A percentile compares a stretch with the other conserved stretches of the same genome.
phyloP scores from a whole-genome alignment of 495 filamentous ascomycete species.

The Neurospora africana region DNA sequence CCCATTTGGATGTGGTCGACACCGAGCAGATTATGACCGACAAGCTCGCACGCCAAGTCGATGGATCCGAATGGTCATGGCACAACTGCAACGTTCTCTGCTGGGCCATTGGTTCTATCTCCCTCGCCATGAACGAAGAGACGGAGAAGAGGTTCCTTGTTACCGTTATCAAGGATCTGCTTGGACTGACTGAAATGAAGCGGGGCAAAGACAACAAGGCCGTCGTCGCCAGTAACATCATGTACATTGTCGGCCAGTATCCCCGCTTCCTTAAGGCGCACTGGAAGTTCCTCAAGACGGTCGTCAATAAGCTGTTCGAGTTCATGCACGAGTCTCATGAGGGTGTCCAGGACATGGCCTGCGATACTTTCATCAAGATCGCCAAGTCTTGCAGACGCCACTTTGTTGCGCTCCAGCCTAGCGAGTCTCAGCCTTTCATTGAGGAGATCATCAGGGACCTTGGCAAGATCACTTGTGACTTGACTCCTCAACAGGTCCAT shows the following conservation, averaged over 20 bases:
- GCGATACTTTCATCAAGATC: constrained; percentile 99
- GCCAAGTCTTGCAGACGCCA: constrained; percentile 95
- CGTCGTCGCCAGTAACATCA: constrained; percentile 98
- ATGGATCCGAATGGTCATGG: constrained; percentile 96
- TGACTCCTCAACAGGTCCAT: constrained; percentile 93
- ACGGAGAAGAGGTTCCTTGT: constrained; percentile 97
- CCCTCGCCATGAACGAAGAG: constrained; percentile 97
- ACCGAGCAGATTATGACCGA: constrained; percentile 99
- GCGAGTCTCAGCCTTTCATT: constrained; percentile 92
- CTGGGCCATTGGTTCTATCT: constrained; percentile 98
- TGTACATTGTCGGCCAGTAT: constrained; percentile 99
- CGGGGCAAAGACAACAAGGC: constrained; percentile 99
- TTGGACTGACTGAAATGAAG: constrained; percentile 98
- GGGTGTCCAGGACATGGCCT: constrained; percentile 99
- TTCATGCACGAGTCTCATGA: constrained; percentile 99
- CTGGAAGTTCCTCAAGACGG: constrained; percentile 99
- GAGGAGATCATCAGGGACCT: constrained; percentile 96
- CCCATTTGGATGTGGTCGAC: constrained; percentile 93
- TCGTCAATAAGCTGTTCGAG: constrained; percentile 99
- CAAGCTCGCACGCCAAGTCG: constrained; percentile 88
- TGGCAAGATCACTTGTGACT: constrained; percentile 86
- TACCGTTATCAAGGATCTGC: constrained; percentile 95
- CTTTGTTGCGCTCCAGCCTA: constrained; percentile 91
- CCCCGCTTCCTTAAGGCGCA: constrained; percentile 96
- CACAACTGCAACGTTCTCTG: constrained; percentile 98